Percentiles rank a stretch among this genome's conserved stretches.
phyloP scores from a whole-genome alignment of 208 protist genomes.

The Porcisia deanei region DNA sequence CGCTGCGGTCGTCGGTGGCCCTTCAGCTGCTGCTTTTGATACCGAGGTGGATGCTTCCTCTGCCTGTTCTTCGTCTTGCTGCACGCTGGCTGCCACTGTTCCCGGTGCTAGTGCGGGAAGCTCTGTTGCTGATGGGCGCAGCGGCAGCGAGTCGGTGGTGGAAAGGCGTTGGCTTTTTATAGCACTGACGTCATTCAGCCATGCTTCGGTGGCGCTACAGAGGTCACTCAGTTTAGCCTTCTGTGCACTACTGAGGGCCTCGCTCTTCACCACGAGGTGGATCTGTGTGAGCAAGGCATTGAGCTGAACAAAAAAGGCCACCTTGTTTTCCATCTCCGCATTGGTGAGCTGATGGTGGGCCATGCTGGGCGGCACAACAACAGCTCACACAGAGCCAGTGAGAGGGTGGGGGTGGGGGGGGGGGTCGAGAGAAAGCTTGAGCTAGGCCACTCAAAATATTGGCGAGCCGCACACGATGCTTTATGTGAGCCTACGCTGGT shows the following conservation, averaged over 20 bases:
- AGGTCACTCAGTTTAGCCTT: constrained; percentile 59
- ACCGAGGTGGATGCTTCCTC: not conserved
- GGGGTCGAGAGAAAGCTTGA: not conserved
- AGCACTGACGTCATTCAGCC: constrained; percentile 52
- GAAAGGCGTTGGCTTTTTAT: constrained; percentile 37
- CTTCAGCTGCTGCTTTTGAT: not conserved
- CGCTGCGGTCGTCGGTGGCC: not conserved
- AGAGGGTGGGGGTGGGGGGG: not conserved
- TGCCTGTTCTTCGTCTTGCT: not conserved
- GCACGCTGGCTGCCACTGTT: not conserved
- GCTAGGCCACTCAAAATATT: not conserved
- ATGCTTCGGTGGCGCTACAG: constrained; percentile 44
- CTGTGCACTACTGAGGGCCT: constrained; percentile 40
- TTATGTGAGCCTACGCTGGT: not conserved
- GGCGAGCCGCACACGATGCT: not conserved
- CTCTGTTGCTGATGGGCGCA: not conserved
- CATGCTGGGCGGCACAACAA: constrained; percentile 10
- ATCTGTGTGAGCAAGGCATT: constrained; percentile 66
- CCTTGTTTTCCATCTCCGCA: constrained; percentile 70
- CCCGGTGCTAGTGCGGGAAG: not conserved
- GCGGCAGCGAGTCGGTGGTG: constrained; percentile 4
- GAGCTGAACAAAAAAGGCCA: constrained; percentile 81
- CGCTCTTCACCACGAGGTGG: constrained; percentile 41
- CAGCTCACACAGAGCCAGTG: not conserved
- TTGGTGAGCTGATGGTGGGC: constrained; percentile 29